Base-by-base conservation (phyloP, 2,329 filamentous ascomycete genomes). In the Hymenotorrendiella dingleyae region DNA sequence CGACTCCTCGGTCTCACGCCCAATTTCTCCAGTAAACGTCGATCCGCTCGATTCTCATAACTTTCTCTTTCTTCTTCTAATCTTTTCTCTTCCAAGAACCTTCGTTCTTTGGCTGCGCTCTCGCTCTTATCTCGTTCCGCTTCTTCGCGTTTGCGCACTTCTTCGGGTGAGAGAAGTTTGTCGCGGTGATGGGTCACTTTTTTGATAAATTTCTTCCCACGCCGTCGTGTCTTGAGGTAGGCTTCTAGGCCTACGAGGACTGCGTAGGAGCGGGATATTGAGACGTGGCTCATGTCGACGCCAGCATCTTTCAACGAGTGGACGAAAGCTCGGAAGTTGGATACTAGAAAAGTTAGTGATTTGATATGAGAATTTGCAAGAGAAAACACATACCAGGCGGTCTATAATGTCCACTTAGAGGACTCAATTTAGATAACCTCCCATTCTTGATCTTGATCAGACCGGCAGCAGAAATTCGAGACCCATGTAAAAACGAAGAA, bases 401-500 rank as follows among this genome's bases (percentile, higher is more conserved):
- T 1, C 88, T 78, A 61, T 95, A 95, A 64, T 95, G 89, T 0
- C 89, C 89, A 54, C 77, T 82, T 1, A 79, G 65, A 2, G 76
- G 88, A 4, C 82, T 86, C 7, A 94, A 69, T 38, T 80, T 82
- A 2, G 76, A 72, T n/a, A 95, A 63, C 22, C 84, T 78, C 1
- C 90, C 90, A 53, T 89, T 72, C 59, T 87, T 87, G 58, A 95
- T 82, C 62, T 86, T 89, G 60, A 95, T 88, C 20, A 91, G 69
- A 0, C 90, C 90, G 4, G 90, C 90, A 0, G 89, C 82, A 0
- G 82, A 79, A 40, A 95, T 89, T 10, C 89, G 79, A 8, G 82
- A 76, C 19, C 89, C 90, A 48, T 90, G 85, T 1, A 95, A 71
- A 57, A 96, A 95, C 0, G 86, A 93, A 10, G 84, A 90, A 64